A percentile compares a stretch with the other conserved stretches of the same genome.
phyloP scores from a whole-genome alignment of 2,329 filamentous ascomycete genomes.

The Fusarium oxysporum region DNA sequence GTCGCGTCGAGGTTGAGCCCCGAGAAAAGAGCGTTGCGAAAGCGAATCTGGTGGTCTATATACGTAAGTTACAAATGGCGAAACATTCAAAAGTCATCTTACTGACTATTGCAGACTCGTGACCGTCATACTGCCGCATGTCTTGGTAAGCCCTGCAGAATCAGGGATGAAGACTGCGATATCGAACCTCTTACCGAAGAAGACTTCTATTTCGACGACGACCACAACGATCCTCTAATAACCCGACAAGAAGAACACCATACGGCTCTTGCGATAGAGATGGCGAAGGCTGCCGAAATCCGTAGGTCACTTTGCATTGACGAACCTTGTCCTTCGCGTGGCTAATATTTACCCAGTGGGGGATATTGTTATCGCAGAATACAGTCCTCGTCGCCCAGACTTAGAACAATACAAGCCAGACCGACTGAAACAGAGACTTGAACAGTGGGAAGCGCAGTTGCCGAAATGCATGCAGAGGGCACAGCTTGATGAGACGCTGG shows the following conservation, averaged over 20 bases:
- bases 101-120: not conserved
- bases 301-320: not conserved
- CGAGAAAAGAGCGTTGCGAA: slow-evolving; percentile 8
- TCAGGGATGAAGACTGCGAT: slow-evolving; percentile 39
- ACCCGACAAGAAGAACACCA: slow-evolving; percentile 17
- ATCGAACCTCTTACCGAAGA: slow-evolving; percentile 15
- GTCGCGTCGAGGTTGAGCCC: not conserved
- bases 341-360: slow-evolving; percentile 8
- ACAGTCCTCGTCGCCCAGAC: slow-evolving; percentile 21
- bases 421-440: not conserved
- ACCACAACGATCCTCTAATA: not conserved
- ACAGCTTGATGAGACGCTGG: slow-evolving; percentile 12
- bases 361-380: slow-evolving; percentile 35
- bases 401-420: slow-evolving; percentile 1
- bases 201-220: slow-evolving; percentile 28
- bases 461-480: slow-evolving; percentile 8
- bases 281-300: slow-evolving; percentile 11
- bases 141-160: slow-evolving; percentile 29
- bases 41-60: slow-evolving; percentile 39
- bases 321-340: rapidly evolving
- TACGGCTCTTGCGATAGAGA: slow-evolving; percentile 27
- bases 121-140: slow-evolving; percentile 36
- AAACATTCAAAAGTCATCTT: too few species aligned
- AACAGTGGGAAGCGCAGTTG: slow-evolving; percentile 16
- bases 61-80: slow-evolving; percentile 12